Evolutionary conservation across 2,329 filamentous ascomycete species (phyloP), one percentile per base, ranked within the genome.

Genomic region (Chrysosporium keratinophilum): DNA sequence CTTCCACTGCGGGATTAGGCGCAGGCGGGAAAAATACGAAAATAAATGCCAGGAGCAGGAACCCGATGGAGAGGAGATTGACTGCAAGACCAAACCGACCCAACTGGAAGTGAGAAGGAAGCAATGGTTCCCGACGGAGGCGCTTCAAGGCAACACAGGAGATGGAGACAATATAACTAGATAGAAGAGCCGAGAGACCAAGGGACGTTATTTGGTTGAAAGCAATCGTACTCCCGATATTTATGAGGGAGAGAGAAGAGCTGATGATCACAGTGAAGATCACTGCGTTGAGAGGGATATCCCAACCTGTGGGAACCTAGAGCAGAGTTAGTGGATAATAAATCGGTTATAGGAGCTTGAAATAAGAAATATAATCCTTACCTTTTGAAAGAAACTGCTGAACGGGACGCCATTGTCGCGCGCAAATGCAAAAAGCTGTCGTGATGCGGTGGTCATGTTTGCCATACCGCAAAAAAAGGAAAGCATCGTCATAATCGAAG

Each of bases 321-420:
- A 10, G 4, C 14, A 28, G 15, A 2, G 20, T 34, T n/a, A 15
- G 17, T 19, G 15, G 12, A 10, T 14, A 42, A 23, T 31, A 31
- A 31, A 40, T 17, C 5, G 43, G 43, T 45, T n/a, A 28, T 28
- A 2, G 43, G 12, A 33, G 12, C 23, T 28, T 28, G 23, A 28
- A 28, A 28, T 28, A 9, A 49, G 6, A 2, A 12, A 2, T 9
- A 46, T 2, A 5, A 17, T 2, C 2, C 28, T 47, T 39, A 49
- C 43, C 12, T 55, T 11, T 14, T 9, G n/a, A 17, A 51, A 20
- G n/a, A 31, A 10, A 5, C 14, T 23, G 37, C 69, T 67, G 60
- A 76, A 79, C 0, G 79, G 79, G 0, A 76, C 74, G 0, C 78
- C 79, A 17, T 72, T 65, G 60, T 82, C 77, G 12, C 79, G 72